These are phyloP conservation scores for Stagonosporopsis vannaccii DNA, from an alignment of 2,329 filamentous ascomycete species.

Conservation along the genomic window DNA sequence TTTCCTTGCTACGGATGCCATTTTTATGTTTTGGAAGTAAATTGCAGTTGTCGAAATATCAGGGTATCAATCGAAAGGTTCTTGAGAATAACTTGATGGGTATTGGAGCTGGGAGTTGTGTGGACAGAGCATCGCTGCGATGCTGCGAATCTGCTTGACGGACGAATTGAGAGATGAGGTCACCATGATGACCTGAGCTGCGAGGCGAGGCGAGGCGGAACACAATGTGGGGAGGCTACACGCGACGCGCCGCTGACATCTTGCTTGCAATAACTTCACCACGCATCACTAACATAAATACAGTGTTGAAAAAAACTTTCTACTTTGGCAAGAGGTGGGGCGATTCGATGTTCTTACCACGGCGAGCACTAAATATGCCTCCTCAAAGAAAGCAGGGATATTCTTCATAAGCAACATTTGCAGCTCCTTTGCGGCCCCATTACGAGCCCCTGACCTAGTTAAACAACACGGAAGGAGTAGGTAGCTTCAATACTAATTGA, in stretches of 20 bases:
- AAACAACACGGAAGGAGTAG: too few relatives aligned
- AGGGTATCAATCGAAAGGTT: slow-evolving; percentile 12
- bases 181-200: slow-evolving; percentile 13
- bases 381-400: too few relatives aligned
- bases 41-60: background rate
- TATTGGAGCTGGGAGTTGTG: background rate
- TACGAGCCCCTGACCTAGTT: too few relatives aligned
- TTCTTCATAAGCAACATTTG: too few relatives aligned
- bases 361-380: too few relatives aligned
- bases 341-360: too few relatives aligned
- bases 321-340: too few relatives aligned
- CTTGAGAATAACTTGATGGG: background rate
- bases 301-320: too few relatives aligned
- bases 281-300: background rate
- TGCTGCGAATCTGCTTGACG: slow-evolving; percentile 4
- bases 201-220: slow-evolving; percentile 3
- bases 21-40: slow-evolving; percentile 26
- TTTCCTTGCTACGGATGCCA: slow-evolving; percentile 69
- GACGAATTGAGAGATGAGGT: slow-evolving; percentile 8
- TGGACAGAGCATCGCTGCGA: slow-evolving; percentile 13
- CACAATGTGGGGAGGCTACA: slow-evolving; percentile 12
- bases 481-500: too few relatives aligned
- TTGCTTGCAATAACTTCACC: background rate
- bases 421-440: too few relatives aligned
- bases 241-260: slow-evolving; percentile 19